Conservation (phyloP, 1,284 basidiomycete genomes). For the Golubevia pallescens region DNA sequence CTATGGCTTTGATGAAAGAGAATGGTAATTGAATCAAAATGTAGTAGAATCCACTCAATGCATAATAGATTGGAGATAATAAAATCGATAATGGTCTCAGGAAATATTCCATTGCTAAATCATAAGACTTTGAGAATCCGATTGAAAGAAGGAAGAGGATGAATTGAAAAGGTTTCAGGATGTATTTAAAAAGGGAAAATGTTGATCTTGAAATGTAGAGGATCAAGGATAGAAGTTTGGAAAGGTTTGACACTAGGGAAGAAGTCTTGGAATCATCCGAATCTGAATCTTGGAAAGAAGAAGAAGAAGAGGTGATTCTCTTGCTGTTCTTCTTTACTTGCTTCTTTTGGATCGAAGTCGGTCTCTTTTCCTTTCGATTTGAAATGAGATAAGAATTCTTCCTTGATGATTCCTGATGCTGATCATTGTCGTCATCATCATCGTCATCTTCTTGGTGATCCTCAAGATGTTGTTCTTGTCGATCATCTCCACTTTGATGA, state of each 20-base stretch:
- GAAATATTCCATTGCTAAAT: conserved; percentile 8
- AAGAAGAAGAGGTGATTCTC: neutral
- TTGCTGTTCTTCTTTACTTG: neutral
- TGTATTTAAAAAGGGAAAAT: no score
- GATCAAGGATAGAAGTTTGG: no score
- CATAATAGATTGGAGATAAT: conserved; percentile 22
- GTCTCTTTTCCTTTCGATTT: neutral
- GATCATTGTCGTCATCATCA: neutral
- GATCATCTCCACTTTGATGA: neutral
- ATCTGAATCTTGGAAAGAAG: neutral
- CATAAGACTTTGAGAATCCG: no score
- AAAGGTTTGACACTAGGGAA: no score
- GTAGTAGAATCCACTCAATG: conserved; percentile 17
- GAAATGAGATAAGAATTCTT: neutral
- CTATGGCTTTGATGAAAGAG: neutral
- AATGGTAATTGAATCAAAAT: conserved; percentile 17
- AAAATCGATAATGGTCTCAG: conserved; percentile 16
- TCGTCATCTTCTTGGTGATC: neutral
- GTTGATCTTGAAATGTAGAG: no score
- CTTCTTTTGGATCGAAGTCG: neutral
- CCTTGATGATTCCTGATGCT: neutral
- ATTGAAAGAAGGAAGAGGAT: no score
- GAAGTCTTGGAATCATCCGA: no score
- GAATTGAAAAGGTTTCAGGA: no score
- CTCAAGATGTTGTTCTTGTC: neutral